Conservation (phyloP, 352 stramenopile genomes). For the Phytophthora vignae region DNA sequence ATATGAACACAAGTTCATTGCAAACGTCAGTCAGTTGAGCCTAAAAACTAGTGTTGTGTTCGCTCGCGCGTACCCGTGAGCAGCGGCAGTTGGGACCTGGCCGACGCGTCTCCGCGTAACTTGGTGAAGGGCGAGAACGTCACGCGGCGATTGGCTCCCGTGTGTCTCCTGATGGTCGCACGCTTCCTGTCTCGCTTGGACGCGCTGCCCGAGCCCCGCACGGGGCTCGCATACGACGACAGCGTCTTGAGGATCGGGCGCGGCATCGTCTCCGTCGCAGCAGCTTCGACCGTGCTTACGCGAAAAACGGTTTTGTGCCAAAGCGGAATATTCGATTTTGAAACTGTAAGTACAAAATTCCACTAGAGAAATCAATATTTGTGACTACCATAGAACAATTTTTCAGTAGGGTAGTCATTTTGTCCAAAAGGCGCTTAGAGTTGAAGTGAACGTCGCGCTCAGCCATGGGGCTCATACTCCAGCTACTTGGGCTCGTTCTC, state of each 20-base stretch:
- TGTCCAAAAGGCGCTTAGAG: conserved; percentile 2
- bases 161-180: conserved; percentile 39
- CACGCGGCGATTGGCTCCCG: conserved; percentile 49
- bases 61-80: conserved; percentile 30
- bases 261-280: conserved; percentile 31
- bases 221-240: conserved; percentile 41
- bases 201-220: conserved; percentile 16
- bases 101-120: conserved; percentile 33
- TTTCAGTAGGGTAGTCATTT: no score
- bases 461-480: conserved; percentile 26
- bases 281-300: background rate
- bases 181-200: conserved; percentile 27
- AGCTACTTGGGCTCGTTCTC: conserved; percentile 16
- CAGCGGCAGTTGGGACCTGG: conserved; percentile 6
- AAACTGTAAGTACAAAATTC: no score
- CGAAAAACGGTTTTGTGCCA: background rate
- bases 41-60: no score
- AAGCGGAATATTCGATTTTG: background rate
- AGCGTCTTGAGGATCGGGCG: conserved; percentile 75
- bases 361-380: no score
- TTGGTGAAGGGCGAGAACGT: conserved; percentile 85
- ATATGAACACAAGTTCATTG: conserved; percentile 3
- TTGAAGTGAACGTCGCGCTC: background rate
- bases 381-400: no score
- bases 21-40: background rate